Evolutionary conservation across 208 protist genomes (phyloP).

Genomic region (Trypanosoma mega): DNA sequence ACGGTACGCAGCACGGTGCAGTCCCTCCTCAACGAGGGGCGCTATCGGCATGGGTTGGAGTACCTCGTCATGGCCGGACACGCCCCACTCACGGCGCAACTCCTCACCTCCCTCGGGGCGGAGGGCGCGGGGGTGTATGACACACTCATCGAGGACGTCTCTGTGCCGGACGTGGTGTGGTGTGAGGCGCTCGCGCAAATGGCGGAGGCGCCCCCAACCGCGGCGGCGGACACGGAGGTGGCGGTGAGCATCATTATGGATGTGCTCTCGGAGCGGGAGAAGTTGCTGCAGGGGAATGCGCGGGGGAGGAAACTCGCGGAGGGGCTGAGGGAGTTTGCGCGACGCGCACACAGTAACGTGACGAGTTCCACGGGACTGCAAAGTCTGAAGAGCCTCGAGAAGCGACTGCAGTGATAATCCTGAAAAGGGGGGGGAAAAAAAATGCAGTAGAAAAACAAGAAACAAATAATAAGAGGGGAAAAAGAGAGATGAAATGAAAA

Average conservation of each 20-base stretch:
- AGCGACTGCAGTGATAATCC: slow-evolving; percentile 56
- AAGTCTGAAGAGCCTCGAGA: slow-evolving; percentile 64
- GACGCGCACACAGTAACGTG: slow-evolving; percentile 28
- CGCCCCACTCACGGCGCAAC: slow-evolving; percentile 41
- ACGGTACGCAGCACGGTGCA: slow-evolving; percentile 56
- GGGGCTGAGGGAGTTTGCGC: slow-evolving; percentile 52
- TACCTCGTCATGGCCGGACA: slow-evolving; percentile 52
- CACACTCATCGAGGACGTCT: slow-evolving; percentile 37
- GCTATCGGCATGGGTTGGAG: slow-evolving; percentile 35
- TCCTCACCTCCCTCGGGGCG: slow-evolving; percentile 35
- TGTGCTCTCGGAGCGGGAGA: slow-evolving; percentile 65
- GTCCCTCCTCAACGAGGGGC: slow-evolving; percentile 40
- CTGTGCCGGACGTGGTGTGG: slow-evolving; percentile 50
- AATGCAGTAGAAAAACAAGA: background rate
- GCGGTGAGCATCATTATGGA: slow-evolving; percentile 62
- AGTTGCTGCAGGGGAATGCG: slow-evolving; percentile 37
- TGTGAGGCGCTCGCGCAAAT: slow-evolving; percentile 45
- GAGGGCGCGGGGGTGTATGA: slow-evolving; percentile 32
- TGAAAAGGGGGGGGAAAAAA: background rate
- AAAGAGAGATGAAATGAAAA: slow-evolving; percentile 7
- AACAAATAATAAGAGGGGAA: background rate
- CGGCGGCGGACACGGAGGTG: slow-evolving; percentile 35
- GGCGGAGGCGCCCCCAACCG: slow-evolving; percentile 27
- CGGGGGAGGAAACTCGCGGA: slow-evolving; percentile 44
- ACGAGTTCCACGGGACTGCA: slow-evolving; percentile 33